Evolutionary conservation across 208 protist species (phyloP), one percentile per base, ranked within the genome.

Genomic region (Leishmania aethiopica): DNA sequence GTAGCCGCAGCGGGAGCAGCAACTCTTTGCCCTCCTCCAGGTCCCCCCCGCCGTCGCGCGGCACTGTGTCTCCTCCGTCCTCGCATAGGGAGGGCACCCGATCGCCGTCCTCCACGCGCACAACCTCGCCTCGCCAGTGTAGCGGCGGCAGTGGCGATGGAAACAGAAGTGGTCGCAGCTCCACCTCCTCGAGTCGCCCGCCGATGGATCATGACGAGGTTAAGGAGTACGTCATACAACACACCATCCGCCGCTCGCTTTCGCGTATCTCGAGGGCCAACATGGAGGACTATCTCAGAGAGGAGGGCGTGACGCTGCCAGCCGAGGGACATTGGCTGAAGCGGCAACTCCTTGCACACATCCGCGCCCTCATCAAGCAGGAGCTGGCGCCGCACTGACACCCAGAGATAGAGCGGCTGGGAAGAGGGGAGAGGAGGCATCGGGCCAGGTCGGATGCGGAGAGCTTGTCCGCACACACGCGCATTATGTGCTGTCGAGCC

Each of bases 301-400:
- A 83, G 37, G 84, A 91, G 64, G 88, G 90, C 25, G 84, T 88
- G 59, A 51, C 79, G 22, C 37, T 83, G 15, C 78, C 83, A 17
- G 37, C 13, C 3, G 57, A 83, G 53, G 78, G 67, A 25, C 83
- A 85, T 55, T 84, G 76, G 57, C 85, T 86, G 32, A 96, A 96
- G 84, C 89, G 86, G 77, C 72, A 89, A 17, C 77, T 96, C 59
- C 89, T 96, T 37, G 79, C 86, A 45, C 86, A 89, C 75, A 86
- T 87, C n/a, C 91, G 88, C 19, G 81, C 77, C 32, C 73, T 93
- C 53, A 64, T 91, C 35, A 90, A 84, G 59, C 60, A 79, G 57
- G 59, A 28, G 32, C 45, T 35, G 25, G 51, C 72, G 37, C 51
- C 10, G 53, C 35, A 35, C 10, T 32, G 35, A 69, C 37, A 40